These are phyloP conservation scores for Amaranthus cruentus DNA, from an alignment of 148 eudicot species.

Conservation along the genomic window DNA sequence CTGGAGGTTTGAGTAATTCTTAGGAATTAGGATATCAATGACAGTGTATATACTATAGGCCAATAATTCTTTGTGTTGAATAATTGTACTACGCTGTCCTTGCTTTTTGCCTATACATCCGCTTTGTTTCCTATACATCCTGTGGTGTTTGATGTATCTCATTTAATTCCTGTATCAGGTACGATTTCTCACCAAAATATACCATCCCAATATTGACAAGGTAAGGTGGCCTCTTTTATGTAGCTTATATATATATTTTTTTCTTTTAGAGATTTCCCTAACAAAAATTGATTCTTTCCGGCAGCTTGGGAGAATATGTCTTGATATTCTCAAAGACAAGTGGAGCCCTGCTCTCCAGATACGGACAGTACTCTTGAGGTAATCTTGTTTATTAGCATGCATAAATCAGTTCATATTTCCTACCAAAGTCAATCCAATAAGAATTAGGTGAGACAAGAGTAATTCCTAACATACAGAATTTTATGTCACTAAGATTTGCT, in stretches of 20 bases:
- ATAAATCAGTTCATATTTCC: no score
- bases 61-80: neutral
- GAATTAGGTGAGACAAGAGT: no score
- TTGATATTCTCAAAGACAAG: conserved; percentile 96
- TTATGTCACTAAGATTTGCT: no score
- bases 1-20: neutral
- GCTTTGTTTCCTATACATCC: neutral
- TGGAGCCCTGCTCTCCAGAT: conserved; percentile 99
- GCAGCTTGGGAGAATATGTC: conserved; percentile 99
- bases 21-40: neutral
- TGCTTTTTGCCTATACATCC: neutral
- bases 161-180: conserved; percentile 54
- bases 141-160: conserved; percentile 14
- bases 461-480: no score
- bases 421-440: no score
- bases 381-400: neutral
- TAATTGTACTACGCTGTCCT: neutral
- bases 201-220: conserved; percentile 98
- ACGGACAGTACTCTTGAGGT: conserved; percentile 95
- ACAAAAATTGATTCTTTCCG: conserved; percentile 3
- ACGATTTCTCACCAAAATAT: conserved; percentile 93
- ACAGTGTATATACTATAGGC: neutral
- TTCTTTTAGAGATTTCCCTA: neutral
- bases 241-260: neutral
- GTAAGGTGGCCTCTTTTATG: conserved; percentile 31